Base-by-base conservation (phyloP, 129 eudicot genomes). In the Flaveria bidentis region DNA sequence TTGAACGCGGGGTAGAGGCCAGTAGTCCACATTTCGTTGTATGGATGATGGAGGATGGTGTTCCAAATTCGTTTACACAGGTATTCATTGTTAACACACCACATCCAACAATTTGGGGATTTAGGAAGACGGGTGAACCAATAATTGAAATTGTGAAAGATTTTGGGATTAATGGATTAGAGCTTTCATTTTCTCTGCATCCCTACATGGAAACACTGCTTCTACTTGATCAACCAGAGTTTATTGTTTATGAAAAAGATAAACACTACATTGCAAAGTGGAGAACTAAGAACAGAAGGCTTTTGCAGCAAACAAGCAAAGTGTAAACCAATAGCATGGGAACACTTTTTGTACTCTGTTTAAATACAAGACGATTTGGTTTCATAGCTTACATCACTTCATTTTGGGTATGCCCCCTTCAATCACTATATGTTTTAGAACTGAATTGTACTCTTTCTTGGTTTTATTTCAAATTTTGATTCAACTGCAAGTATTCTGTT, bases 31-130 rank as follows among this genome's bases (percentile, higher is more conserved):
- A 3, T 9, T 57, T 8, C 10, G 28, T 2, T 22, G 63, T 20
- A 57, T 57, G 63, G 63, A 57, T 57, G 28, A 57, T 53, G 60
- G 60, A 53, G 23, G 23, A 17, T 57, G 63, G 63, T 10, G 63
- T 57, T 57, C 4, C 63, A 57, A 57, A 9, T 9, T 18, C 6
- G 14, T 57, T 57, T 57, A 57, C 28, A 20, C 22, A 57, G 63
- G 13, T 20, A 57, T 57, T 57, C 13, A 57, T 1, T 20, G 13
- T 18, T 7, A 20, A 57, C 13, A 9, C 28, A 18, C 5, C 5
- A 22, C 11, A 9, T 20, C 5, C 13, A 2, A 1, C 25, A 22
- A 9, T 20, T 6, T 2, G 6, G 63, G 63, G 13, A 22, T 57
- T 57, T 57, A 57, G 63, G 63, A 57, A 20, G 63, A 57, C 14